Evolutionary conservation across 257 asterid species (phyloP).

Genomic region (Nicotiana obtusifolia): DNA sequence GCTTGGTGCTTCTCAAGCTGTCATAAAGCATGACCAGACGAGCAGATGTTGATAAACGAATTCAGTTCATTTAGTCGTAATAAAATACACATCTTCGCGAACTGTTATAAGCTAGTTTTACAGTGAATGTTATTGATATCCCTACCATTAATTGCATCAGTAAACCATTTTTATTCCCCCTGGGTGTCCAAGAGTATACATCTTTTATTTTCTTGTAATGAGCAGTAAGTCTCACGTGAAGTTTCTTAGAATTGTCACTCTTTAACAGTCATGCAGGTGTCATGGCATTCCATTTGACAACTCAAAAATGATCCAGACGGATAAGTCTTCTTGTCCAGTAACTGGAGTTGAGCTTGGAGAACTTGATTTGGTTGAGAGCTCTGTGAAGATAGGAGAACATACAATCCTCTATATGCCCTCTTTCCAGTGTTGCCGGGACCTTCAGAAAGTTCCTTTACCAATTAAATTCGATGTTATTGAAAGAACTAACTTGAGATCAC

Average conservation of each 20-base stretch:
- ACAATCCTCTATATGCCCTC: constrained; percentile 82
- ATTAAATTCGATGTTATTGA: constrained; percentile 65
- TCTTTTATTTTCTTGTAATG: neutral
- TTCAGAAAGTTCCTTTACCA: constrained; percentile 47
- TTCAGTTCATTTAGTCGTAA: neutral
- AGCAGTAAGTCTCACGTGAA: neutral
- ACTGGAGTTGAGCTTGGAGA: constrained; percentile 45
- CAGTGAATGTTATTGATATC: neutral
- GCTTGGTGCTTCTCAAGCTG: neutral
- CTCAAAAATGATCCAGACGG: constrained; percentile 24
- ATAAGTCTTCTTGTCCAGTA: constrained; percentile 47
- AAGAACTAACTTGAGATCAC: constrained; percentile 63
- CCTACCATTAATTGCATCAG: neutral
- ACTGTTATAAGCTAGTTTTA: neutral
- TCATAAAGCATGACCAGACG: neutral
- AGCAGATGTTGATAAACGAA: neutral
- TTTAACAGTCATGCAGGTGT: constrained; percentile 80
- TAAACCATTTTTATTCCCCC: neutral
- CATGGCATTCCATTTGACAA: constrained; percentile 72
- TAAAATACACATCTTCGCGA: neutral
- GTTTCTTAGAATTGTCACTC: constrained; percentile 15
- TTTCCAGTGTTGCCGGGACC: constrained; percentile 49
- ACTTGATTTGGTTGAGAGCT: constrained; percentile 54
- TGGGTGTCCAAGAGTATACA: neutral
- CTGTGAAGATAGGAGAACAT: constrained; percentile 65